Conservation (phyloP, 176 grass and related monocot species). For the Calamus simplicifolius region DNA sequence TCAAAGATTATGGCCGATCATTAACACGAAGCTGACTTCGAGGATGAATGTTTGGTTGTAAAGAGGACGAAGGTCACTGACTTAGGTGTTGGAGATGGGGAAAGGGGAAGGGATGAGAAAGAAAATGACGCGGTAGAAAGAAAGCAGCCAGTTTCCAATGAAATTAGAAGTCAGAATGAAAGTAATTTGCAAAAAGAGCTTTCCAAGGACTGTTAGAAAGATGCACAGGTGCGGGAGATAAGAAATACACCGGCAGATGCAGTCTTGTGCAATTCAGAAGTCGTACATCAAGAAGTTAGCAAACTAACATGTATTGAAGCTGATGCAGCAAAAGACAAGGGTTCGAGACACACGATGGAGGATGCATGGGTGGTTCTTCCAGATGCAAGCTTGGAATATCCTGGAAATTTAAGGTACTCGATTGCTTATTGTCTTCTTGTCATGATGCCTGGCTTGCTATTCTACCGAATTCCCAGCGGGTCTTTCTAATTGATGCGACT, state of each 20-base stretch:
- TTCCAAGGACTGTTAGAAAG: conserved; percentile 5
- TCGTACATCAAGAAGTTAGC: conserved; percentile 6
- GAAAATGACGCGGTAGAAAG: neutral
- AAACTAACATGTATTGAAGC: conserved; percentile 47
- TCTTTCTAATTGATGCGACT: too few relatives aligned
- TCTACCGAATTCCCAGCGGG: neutral
- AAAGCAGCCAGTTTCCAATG: neutral
- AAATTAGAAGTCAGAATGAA: conserved; percentile 19
- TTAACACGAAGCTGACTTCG: conserved; percentile 36
- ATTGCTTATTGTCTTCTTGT: neutral
- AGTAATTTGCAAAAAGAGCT: conserved; percentile 2
- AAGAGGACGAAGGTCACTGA: conserved; percentile 38
- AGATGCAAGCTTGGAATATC: conserved; percentile 29
- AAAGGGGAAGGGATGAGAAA: neutral
- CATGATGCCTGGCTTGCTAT: neutral
- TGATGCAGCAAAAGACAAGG: conserved; percentile 78
- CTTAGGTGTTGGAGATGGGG: neutral
- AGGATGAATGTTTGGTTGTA: conserved; percentile 20
- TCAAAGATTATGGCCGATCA: conserved; percentile 43
- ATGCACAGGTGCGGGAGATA: neutral
- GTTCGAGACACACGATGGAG: conserved; percentile 81
- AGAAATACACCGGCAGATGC: conserved; percentile 13
- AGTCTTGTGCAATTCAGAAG: conserved; percentile 15
- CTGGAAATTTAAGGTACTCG: conserved; percentile 50
- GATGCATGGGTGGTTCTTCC: conserved; percentile 74